Evolutionary conservation across 169 alveolate species (phyloP).

Genomic region (Babesia ovata): DNA sequence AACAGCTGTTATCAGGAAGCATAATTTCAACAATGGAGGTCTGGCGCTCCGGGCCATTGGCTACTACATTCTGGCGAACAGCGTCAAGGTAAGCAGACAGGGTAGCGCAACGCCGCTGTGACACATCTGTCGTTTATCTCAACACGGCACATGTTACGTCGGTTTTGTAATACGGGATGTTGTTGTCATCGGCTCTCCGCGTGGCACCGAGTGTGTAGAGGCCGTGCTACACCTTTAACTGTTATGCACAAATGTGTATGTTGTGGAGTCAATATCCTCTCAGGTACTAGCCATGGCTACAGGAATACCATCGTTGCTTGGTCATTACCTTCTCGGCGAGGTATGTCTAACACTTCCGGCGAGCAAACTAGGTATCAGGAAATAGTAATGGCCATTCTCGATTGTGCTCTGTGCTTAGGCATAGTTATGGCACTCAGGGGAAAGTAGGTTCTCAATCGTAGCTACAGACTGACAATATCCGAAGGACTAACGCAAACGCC

Average conservation of each 20-base stretch:
- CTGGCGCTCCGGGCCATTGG: constrained; percentile 26
- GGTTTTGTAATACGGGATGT: not conserved
- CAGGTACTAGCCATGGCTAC: constrained; percentile 60
- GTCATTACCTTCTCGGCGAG: constrained; percentile 43
- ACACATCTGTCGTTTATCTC: too few species aligned
- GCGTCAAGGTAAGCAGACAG: constrained; percentile 27
- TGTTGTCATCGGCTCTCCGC: not conserved
- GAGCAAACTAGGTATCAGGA: constrained; percentile 6
- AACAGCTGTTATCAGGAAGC: constrained; percentile 28
- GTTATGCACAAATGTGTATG: not conserved
- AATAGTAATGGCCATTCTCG: constrained; percentile 47
- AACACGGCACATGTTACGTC: too few species aligned
- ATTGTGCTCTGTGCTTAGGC: constrained; percentile 34
- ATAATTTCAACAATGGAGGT: constrained; percentile 47
- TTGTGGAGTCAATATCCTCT: too few species aligned
- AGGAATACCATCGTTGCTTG: constrained; percentile 56
- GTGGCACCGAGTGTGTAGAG: not conserved
- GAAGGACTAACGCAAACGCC: constrained; percentile 49
- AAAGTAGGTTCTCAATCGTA: constrained; percentile 32
- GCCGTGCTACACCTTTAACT: not conserved
- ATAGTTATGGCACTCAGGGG: constrained; percentile 31
- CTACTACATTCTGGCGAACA: constrained; percentile 44
- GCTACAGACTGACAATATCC: not conserved
- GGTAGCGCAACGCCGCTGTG: not conserved
- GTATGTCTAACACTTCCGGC: constrained; percentile 1